Evolutionary conservation across 1,139 yeast genomes (phyloP), one percentile per base, ranked within the genome.

Genomic region (Meyerozyma athensensis): DNA sequence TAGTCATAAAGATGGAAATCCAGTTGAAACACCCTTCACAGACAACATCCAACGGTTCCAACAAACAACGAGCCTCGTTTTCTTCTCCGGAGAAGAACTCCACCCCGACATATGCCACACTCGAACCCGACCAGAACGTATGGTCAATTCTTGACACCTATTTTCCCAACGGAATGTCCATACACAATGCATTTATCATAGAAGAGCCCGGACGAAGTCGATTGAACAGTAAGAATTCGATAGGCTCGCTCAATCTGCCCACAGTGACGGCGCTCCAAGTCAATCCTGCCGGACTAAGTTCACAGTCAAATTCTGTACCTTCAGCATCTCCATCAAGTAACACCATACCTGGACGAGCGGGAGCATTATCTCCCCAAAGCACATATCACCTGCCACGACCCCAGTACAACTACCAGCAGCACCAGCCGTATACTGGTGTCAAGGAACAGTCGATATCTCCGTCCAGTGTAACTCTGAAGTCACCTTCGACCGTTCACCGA

Each of bases 161-260:
- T 49, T 85, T 65, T 51, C 89, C 92, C 0, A 56, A 65, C 13
- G 90, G 90, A 0, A 85, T 84, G 90, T 45, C 59, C 2, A 76
- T 83, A 74, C 61, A 63, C 16, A 89, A 84, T 41, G 86, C 95
- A 0, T 66, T 85, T 16, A 54, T 83, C 2, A 69, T 84, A 9
- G 83, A 75, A 19, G 59, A 28, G 13, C 32, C 32, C 3, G n/a
- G 6, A 12, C 16, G 21, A 28, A 28, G 17, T 5, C 10, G 32
- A 9, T 10, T 28, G 19, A n/a, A 18, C 12, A 28, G 32, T 20
- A 28, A 28, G 21, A n/a, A 28, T 8, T 28, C 32, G 5, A 7
- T 28, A n/a, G 8, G 14, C 7, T 28, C 32, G 4, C 18, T 28
- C 13, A 18, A 8, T 9, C 32, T 28, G 4, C 32, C 32, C 19